Evolutionary conservation across 2,329 filamentous ascomycete species (phyloP).

Genomic region (Penicillium fuscoglaucum): DNA sequence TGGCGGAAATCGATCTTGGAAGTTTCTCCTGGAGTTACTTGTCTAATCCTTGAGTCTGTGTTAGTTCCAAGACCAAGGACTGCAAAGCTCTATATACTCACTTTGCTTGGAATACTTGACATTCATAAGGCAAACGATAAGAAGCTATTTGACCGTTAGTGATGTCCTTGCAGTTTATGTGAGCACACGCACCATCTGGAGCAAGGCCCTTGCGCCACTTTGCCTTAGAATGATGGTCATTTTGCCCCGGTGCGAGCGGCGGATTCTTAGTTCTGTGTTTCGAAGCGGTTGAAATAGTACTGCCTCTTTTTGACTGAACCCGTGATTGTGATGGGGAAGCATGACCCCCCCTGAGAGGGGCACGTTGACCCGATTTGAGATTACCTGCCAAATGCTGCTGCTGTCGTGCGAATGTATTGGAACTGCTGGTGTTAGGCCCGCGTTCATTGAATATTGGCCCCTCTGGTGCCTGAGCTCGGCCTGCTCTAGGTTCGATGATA

Average conservation of each 20-base stretch:
- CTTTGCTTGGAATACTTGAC: neutral
- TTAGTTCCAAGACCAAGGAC: neutral
- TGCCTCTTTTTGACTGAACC: neutral
- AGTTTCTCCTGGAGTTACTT: neutral
- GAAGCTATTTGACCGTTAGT: neutral
- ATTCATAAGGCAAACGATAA: conserved; percentile 6
- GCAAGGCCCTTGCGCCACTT: conserved; percentile 1
- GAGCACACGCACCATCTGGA: conserved; percentile 1
- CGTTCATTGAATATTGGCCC: neutral
- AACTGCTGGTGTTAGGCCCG: neutral
- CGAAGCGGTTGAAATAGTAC: neutral
- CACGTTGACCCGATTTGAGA: neutral
- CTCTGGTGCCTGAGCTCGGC: neutral
- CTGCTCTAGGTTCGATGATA: neutral
- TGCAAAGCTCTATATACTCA: neutral
- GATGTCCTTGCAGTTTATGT: no score
- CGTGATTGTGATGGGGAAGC: neutral
- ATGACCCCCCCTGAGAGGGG: neutral
- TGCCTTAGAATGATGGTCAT: neutral
- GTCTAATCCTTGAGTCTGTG: neutral
- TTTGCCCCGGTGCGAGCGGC: neutral
- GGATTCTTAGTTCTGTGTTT: no score
- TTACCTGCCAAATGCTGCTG: neutral
- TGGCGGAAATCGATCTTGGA: neutral
- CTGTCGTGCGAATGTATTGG: neutral